These are phyloP conservation scores for Coniferiporia weirii DNA, from an alignment of 1,284 basidiomycete species.

Conservation along the genomic window DNA sequence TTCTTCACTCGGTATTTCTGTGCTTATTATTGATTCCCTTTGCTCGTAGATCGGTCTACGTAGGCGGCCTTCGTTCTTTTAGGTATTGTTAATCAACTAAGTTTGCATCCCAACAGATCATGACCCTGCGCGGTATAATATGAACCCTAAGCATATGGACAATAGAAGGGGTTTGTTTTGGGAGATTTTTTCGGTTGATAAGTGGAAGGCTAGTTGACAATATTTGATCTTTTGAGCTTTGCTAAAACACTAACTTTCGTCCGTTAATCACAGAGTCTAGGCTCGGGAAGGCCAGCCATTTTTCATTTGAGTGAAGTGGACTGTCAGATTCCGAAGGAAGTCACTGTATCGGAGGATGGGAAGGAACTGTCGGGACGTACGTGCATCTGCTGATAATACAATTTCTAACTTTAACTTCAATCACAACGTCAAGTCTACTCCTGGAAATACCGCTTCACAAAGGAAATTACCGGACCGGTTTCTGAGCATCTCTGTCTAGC, in stretches of 20 bases:
- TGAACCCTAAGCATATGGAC: constrained; percentile 21
- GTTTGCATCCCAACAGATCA: constrained; percentile 21
- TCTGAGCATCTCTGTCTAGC: constrained; percentile 6
- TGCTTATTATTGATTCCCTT: constrained; percentile 11
- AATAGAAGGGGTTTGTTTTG: constrained; percentile 25
- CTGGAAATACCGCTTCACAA: constrained; percentile 12
- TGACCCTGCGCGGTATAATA: constrained; percentile 25
- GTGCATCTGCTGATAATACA: neutral
- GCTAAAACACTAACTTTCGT: neutral
- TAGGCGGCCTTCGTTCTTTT: constrained; percentile 31
- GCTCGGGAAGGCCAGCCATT: constrained; percentile 10
- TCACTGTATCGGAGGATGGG: neutral
- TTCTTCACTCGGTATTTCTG: constrained; percentile 1
- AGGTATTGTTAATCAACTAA: neutral
- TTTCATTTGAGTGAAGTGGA: constrained; percentile 12
- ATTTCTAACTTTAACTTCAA: neutral
- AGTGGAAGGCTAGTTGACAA: constrained; percentile 13
- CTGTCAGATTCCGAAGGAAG: constrained; percentile 13
- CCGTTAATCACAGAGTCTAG: neutral
- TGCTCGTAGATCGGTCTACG: constrained; percentile 53
- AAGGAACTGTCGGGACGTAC: neutral
- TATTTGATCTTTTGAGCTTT: neutral
- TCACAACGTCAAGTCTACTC: neutral
- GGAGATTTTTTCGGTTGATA: constrained; percentile 22
- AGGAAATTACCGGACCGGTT: constrained; percentile 4